Conservation (phyloP, 805 yeast genomes). For the Blastobotrys robertii region DNA sequence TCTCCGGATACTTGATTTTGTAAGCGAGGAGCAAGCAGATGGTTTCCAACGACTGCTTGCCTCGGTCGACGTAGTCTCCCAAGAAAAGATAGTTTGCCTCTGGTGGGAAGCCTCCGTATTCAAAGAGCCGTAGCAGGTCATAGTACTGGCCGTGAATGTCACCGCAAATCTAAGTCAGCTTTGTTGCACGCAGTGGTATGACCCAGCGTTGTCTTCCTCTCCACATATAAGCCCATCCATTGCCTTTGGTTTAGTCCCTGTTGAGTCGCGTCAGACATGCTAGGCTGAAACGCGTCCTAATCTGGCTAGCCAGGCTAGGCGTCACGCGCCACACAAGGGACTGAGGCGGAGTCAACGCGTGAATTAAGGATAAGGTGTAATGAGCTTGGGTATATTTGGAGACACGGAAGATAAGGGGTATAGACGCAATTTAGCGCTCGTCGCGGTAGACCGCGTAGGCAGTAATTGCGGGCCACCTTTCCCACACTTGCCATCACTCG, state of each 20-base stretch:
- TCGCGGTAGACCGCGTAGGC: too few species aligned
- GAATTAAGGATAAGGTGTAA: neutral
- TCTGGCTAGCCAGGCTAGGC: neutral
- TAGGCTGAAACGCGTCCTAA: neutral
- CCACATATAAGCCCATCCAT: neutral
- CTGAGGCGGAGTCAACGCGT: neutral
- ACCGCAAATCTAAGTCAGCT: constrained; percentile 49
- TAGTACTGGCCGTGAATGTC: constrained; percentile 98
- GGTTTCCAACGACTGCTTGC: constrained; percentile 93
- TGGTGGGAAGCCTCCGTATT: constrained; percentile 98
- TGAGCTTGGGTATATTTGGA: too few species aligned
- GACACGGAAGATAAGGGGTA: too few species aligned
- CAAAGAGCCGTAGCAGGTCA: constrained; percentile 88
- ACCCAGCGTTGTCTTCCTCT: neutral
- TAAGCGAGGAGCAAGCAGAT: constrained; percentile 89
- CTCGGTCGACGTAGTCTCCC: constrained; percentile 98
- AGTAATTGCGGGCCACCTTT: too few species aligned
- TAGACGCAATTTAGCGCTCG: too few species aligned
- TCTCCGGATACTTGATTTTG: constrained; percentile 96
- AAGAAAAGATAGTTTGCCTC: constrained; percentile 92
- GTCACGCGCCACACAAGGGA: neutral
- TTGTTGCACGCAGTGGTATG: constrained; percentile 1
- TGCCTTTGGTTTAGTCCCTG: neutral
- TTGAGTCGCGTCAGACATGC: too few species aligned
- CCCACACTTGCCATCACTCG: constrained; percentile 8